Percentiles rank a stretch among this genome's conserved stretches.
These are phyloP conservation scores for Tylopilus rubrobrunneus DNA, from an alignment of 768 basidiomycete species.

Conservation along the genomic window DNA sequence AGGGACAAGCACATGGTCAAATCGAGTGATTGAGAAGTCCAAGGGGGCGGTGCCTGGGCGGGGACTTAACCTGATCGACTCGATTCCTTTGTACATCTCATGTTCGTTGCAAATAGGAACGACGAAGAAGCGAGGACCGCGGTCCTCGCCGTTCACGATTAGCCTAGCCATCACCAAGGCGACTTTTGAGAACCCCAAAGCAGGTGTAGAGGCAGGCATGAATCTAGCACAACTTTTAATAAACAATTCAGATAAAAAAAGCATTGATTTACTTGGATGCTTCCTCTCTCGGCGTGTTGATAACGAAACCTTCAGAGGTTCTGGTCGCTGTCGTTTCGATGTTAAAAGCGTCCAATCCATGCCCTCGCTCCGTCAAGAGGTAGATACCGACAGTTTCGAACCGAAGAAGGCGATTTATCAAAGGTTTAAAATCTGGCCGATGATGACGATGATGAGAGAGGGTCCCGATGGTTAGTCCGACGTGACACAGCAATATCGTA, in stretches of 20 bases:
- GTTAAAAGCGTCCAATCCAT: slow-evolving; percentile 58
- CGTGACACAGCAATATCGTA: slow-evolving; percentile 49
- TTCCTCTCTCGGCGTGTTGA: slow-evolving; percentile 54
- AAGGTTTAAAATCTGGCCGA: slow-evolving; percentile 46
- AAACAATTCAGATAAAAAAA: too few species aligned
- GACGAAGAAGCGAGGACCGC: slow-evolving; percentile 50
- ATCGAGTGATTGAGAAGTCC: slow-evolving; percentile 56
- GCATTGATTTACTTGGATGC: slow-evolving; percentile 53
- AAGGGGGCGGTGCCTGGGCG: slow-evolving; percentile 52
- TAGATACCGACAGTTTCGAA: slow-evolving; percentile 54
- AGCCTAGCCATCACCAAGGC: slow-evolving; percentile 56
- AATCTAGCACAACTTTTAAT: slow-evolving; percentile 45
- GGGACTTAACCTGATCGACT: slow-evolving; percentile 46
- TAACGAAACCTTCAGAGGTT: slow-evolving; percentile 46
- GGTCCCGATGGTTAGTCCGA: slow-evolving; percentile 50
- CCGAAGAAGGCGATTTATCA: slow-evolving; percentile 47
- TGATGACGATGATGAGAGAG: slow-evolving; percentile 45
- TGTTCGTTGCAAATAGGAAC: slow-evolving; percentile 51
- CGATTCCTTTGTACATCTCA: slow-evolving; percentile 52
- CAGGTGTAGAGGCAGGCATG: slow-evolving; percentile 56
- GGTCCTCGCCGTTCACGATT: slow-evolving; percentile 47
- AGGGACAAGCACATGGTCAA: slow-evolving; percentile 48
- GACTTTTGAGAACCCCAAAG: slow-evolving; percentile 49
- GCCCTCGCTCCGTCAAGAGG: slow-evolving; percentile 52
- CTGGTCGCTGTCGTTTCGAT: slow-evolving; percentile 59